phyloP scores from a whole-genome alignment of 2,329 filamentous ascomycete genomes.

The Alternaria consortialis region DNA sequence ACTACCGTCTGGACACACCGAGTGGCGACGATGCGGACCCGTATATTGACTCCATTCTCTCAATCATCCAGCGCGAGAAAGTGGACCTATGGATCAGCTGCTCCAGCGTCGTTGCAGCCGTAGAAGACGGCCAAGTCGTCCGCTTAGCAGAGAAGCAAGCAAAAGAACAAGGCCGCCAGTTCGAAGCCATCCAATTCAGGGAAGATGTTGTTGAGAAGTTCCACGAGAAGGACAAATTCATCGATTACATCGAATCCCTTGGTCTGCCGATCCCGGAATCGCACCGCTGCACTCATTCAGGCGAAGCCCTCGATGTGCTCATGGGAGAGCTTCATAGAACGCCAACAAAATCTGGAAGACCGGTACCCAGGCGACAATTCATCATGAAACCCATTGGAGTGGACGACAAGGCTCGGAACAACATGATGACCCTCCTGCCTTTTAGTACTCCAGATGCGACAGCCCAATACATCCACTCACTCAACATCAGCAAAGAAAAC shows the following conservation, averaged over 20 bases:
- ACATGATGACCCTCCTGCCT: slow-evolving; percentile 71
- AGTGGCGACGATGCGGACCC: slow-evolving; percentile 49
- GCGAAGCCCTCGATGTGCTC: slow-evolving; percentile 64
- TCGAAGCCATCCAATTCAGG: slow-evolving; percentile 71
- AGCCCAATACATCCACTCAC: slow-evolving; percentile 60
- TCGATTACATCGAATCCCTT: slow-evolving; percentile 63
- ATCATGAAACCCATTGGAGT: slow-evolving; percentile 73
- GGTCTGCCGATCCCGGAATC: slow-evolving; percentile 52
- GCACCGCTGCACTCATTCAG: slow-evolving; percentile 61
- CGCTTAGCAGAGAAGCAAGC: slow-evolving; percentile 60
- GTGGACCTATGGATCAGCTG: slow-evolving; percentile 79
- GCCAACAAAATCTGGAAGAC: slow-evolving; percentile 15
- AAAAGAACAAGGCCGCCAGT: slow-evolving; percentile 57
- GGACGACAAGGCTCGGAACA: slow-evolving; percentile 66
- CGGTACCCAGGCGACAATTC: slow-evolving; percentile 58
- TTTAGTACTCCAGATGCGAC: slow-evolving; percentile 63
- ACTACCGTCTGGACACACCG: slow-evolving; percentile 60
- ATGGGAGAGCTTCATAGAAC: slow-evolving; percentile 24
- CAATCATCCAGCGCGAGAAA: slow-evolving; percentile 67
- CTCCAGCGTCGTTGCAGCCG: slow-evolving; percentile 71
- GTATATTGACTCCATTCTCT: slow-evolving; percentile 67
- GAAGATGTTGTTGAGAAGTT: slow-evolving; percentile 64
- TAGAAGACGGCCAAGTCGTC: slow-evolving; percentile 73
- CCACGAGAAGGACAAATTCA: slow-evolving; percentile 73
- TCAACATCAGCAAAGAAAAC: slow-evolving; percentile 63